Conservation (phyloP, 306 rosid species). For the Dryas alaskensis region DNA sequence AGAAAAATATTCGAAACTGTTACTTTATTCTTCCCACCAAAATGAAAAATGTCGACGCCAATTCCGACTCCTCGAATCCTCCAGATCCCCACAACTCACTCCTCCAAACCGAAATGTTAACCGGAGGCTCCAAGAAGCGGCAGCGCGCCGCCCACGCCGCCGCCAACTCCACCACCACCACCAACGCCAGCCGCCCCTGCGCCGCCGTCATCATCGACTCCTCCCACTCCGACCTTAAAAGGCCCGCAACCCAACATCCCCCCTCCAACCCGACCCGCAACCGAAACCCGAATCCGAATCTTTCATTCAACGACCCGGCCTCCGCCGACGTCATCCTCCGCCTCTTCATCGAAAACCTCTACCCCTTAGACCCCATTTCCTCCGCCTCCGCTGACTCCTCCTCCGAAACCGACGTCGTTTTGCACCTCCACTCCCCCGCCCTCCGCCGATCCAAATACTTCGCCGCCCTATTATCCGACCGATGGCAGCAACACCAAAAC, state of each 20-base stretch:
- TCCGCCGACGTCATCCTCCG: conserved; percentile 73
- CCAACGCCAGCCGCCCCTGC: conserved; percentile 35
- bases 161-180: conserved; percentile 28
- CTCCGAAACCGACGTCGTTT: conserved; percentile 44
- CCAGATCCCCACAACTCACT: background rate
- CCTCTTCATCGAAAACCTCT: conserved; percentile 42
- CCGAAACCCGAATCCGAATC: background rate
- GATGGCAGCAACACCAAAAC: conserved; percentile 47
- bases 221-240: conserved; percentile 19
- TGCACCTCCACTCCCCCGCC: conserved; percentile 65
- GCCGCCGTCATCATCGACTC: conserved; percentile 30
- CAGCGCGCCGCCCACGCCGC: conserved; percentile 47
- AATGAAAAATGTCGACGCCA: background rate
- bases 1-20: background rate
- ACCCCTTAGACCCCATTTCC: conserved; percentile 40
- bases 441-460: conserved; percentile 79
- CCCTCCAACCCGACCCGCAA: conserved; percentile 7
- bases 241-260: too few relatives aligned
- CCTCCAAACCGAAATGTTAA: conserved; percentile 22
- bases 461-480: conserved; percentile 75
- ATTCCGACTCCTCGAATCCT: background rate
- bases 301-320: conserved; percentile 52
- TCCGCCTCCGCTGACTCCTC: conserved; percentile 20
- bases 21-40: background rate
- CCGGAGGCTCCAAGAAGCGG: conserved; percentile 48